phyloP scores from a whole-genome alignment of 208 protist genomes.

The Angomonas deanei region DNA sequence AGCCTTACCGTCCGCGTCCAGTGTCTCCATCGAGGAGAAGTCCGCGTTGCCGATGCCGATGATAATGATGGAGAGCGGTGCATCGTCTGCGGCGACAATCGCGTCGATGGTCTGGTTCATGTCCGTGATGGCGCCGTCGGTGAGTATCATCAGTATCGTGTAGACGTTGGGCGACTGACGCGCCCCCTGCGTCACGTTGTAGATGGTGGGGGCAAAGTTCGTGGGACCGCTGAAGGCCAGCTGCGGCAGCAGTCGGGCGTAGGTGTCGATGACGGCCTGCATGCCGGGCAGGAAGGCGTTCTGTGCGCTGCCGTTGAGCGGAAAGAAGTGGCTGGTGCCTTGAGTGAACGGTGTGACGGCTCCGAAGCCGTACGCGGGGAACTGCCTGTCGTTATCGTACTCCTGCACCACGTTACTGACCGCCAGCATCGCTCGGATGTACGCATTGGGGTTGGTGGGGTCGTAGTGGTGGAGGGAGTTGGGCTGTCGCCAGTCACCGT shows the following conservation, averaged over 20 bases:
- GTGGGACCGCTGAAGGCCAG: constrained; percentile 48
- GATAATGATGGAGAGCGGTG: constrained; percentile 88
- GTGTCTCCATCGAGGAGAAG: constrained; percentile 74
- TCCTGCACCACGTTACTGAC: constrained; percentile 32
- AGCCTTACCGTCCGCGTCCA: constrained; percentile 92
- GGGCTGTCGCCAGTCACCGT: constrained; percentile 36
- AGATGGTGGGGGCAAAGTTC: constrained; percentile 48
- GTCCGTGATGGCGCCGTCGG: constrained; percentile 85
- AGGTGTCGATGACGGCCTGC: constrained; percentile 41
- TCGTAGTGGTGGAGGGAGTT: constrained; percentile 55
- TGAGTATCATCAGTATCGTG: constrained; percentile 86
- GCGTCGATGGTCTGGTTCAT: constrained; percentile 65
- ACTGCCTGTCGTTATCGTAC: constrained; percentile 38
- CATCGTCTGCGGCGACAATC: constrained; percentile 55
- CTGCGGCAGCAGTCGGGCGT: constrained; percentile 23
- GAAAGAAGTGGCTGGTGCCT: constrained; percentile 45
- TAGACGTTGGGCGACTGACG: constrained; percentile 40
- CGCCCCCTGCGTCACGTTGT: constrained; percentile 13
- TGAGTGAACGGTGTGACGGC: constrained; percentile 23
- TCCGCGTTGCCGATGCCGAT: no score
- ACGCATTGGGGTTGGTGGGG: constrained; percentile 25
- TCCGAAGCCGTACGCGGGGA: constrained; percentile 38
- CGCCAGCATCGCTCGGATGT: constrained; percentile 36
- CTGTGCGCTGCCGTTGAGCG: constrained; percentile 23
- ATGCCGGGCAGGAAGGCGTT: constrained; percentile 48